Conservation (phyloP, 2,329 filamentous ascomycete species). For the Cladorrhinum sp. region DNA sequence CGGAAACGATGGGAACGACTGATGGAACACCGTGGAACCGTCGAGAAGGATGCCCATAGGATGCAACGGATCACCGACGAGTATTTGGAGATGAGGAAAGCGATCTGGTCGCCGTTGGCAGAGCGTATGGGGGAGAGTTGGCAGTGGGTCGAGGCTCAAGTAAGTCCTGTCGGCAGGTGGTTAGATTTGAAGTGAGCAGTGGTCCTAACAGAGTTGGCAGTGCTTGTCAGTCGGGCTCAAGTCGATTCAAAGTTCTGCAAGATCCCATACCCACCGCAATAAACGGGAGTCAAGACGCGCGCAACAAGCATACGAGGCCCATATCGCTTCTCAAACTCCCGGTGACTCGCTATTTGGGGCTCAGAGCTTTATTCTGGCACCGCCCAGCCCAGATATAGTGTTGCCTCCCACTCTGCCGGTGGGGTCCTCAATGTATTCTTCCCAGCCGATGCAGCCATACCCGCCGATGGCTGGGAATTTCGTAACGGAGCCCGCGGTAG, state of each 20-base stretch:
- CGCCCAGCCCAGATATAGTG: background rate
- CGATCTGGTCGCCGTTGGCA: conserved; percentile 26
- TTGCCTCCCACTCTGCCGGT: background rate
- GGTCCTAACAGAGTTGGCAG: background rate
- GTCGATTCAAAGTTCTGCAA: background rate
- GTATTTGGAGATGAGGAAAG: conserved; percentile 25
- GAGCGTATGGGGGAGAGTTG: conserved; percentile 23
- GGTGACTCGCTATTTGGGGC: background rate
- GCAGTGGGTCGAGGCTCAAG: conserved; percentile 25
- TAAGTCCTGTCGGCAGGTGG: background rate
- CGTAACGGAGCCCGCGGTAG: background rate
- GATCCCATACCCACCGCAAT: background rate
- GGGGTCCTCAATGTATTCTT: background rate
- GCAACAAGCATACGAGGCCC: background rate
- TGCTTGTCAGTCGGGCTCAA: background rate
- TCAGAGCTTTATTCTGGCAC: background rate
- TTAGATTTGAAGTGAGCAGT: background rate
- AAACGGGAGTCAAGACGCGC: background rate
- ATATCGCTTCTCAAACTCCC: background rate
- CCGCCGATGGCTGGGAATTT: background rate
- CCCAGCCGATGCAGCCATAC: background rate
- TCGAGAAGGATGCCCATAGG: conserved; percentile 20
- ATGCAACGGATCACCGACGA: conserved; percentile 23
- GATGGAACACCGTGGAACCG: conserved; percentile 22
- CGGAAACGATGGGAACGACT: conserved; percentile 28